Base-by-base conservation (phyloP, 169 alveolate genomes). In the Perkinsus marinus region DNA sequence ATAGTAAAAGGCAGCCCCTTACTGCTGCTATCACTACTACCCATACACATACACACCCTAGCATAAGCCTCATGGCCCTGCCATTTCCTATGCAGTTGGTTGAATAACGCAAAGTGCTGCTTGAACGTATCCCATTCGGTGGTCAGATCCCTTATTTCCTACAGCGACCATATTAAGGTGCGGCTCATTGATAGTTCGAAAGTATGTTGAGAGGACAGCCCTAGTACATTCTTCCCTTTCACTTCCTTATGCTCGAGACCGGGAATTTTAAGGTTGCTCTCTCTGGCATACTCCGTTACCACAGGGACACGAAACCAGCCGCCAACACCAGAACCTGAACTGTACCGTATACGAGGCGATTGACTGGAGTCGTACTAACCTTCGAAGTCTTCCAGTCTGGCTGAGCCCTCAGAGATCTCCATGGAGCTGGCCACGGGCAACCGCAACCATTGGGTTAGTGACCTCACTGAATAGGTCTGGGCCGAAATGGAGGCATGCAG, bases 51-150 rank as follows among this genome's bases (percentile, higher is more conserved):
- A 57, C 92, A 69, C 34, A 92, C 94, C 0, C 94, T 91, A 13
- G 94, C 93, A 39, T 90, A 92, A 0, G 94, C 94, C 36, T 92
- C 94, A 47, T 90, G 91, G 38, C 92, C 41, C 91, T 92, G 94
- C 94, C 94, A 92, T 38, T 90, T 91, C 46, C 93, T 92, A 37
- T 92, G 93, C 36, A 90, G 37, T 34, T 90, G 89, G 9, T 68
- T 68, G 89, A 34, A 90, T 39, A 41, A 39, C 39, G 39, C n/a
- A 17, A 90, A 38, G 89, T 90, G 92, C 89, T 90, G 89, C 34
- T 57, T 57, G 34, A 57, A 57, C 30, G 79, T 57, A 16, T 57
- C 79, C 79, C 79, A 57, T 57, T 57, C 79, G 34, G 79, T 57
- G 26, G 79, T 57, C 34, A 57, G 22, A 57, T 57, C 79, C 79